A percentile compares a stretch with the other conserved stretches of the same genome.
phyloP scores from a whole-genome alignment of 495 filamentous ascomycete genomes.

The Aspergillus avenaceus region DNA sequence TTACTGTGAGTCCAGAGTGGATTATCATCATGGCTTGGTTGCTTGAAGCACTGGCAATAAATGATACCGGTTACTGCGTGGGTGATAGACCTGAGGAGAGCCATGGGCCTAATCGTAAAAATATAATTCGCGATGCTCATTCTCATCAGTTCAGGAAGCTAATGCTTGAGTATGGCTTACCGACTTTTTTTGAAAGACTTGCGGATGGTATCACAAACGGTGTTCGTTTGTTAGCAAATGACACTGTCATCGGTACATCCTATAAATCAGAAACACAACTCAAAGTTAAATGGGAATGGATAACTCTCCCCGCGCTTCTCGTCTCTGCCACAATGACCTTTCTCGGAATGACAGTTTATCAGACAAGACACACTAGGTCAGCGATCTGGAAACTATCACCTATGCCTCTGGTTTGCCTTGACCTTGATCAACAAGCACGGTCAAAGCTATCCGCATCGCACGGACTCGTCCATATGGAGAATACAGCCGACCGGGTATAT shows the following conservation, averaged over 20 bases:
- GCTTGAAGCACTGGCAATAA: too few species aligned
- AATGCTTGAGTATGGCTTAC: too few species aligned
- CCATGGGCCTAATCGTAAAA: too few species aligned
- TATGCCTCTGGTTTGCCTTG: not conserved
- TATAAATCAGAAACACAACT: not conserved
- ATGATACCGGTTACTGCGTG: too few species aligned
- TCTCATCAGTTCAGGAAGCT: too few species aligned
- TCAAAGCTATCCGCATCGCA: not conserved
- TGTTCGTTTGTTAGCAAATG: too few species aligned
- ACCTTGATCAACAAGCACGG: not conserved
- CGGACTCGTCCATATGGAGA: not conserved
- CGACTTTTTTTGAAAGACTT: too few species aligned
- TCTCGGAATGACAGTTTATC: not conserved
- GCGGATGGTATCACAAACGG: too few species aligned
- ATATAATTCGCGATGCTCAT: too few species aligned
- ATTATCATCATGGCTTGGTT: too few species aligned
- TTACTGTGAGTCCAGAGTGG: too few species aligned
- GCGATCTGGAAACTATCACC: not conserved
- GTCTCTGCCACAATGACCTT: not conserved
- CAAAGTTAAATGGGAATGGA: not conserved
- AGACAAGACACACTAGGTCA: not conserved
- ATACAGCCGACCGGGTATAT: not conserved
- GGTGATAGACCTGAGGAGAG: too few species aligned
- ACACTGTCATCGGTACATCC: not conserved
- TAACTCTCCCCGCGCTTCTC: not conserved